Evolutionary conservation across 257 asterid species (phyloP).

Genomic region (Solanum clarkiae): DNA sequence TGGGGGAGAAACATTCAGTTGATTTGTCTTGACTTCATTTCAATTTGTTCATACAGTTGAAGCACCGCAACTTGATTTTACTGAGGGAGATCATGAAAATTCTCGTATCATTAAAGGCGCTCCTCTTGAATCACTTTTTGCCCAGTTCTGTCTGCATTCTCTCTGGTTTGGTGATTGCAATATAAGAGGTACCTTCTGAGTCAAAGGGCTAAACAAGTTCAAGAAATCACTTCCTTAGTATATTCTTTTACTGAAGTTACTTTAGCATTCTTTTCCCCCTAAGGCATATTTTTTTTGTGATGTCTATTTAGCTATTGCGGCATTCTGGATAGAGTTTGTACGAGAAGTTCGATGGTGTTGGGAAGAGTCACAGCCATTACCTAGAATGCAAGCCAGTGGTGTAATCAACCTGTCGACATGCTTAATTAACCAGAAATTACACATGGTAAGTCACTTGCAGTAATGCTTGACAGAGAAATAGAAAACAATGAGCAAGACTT

Average conservation of each 20-base stretch:
- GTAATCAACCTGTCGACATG: slow-evolving; percentile 70
- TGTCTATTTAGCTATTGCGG: slow-evolving; percentile 57
- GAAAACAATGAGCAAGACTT: not conserved
- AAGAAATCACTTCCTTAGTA: not conserved
- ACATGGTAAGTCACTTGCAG: slow-evolving; percentile 47
- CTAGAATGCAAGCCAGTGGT: slow-evolving; percentile 60
- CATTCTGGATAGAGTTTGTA: slow-evolving; percentile 91
- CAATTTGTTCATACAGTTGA: slow-evolving; percentile 19
- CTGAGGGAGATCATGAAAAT: slow-evolving; percentile 45
- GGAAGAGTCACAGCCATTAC: slow-evolving; percentile 89
- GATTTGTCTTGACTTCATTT: slow-evolving; percentile 4
- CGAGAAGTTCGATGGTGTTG: slow-evolving; percentile 94
- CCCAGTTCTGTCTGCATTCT: slow-evolving; percentile 83
- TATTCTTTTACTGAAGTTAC: not conserved
- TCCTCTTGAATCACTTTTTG: slow-evolving; percentile 73
- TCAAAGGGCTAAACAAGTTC: not conserved
- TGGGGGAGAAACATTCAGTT: slow-evolving; percentile 4
- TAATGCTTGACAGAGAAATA: not conserved
- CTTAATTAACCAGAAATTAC: slow-evolving; percentile 78
- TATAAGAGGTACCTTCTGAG: slow-evolving; percentile 51
- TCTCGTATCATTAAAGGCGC: slow-evolving; percentile 82
- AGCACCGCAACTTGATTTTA: slow-evolving; percentile 20
- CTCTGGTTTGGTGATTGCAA: slow-evolving; percentile 96
- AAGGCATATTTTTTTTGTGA: not conserved
- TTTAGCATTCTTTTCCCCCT: not conserved